Base-by-base conservation (phyloP, 179 eudicot genomes). In the Pouteria campechiana region DNA sequence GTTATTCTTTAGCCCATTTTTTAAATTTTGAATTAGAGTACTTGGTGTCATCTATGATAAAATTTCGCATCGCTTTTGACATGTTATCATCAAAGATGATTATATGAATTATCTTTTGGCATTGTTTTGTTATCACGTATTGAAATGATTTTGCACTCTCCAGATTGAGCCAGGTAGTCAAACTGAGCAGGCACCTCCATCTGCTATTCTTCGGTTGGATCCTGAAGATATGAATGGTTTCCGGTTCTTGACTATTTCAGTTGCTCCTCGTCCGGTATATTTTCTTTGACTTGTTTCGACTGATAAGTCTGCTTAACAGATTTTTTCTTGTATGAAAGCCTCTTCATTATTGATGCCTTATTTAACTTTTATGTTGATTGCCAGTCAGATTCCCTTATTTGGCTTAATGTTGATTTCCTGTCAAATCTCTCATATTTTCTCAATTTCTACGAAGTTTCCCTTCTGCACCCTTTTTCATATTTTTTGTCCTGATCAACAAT, bases 141-240 rank as follows among this genome's bases (percentile, higher is more conserved):
- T n/a, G n/a, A n/a, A n/a, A n/a, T n/a, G n/a, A n/a, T n/a, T n/a
- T n/a, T n/a, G n/a, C n/a, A n/a, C n/a, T n/a, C n/a, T 31, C 35
- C 60, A 90, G 99, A 65, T 82, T 60, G 99, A 90, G 67, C 99
- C 99, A 44, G 99, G 99, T 55, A 79, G 92, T 68, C 99, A 90
- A 70, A 90, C 99, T 16, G 96, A 90, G 61, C 99, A 90, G 58
- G 76, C 99, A 57, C 88, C 99, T 61, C 99, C 94, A 33, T 90
- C 99, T 44, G 78, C 83, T 56, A 75, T 90, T 38, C 69, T 90
- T 70, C 77, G 83, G 88, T 46, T 90, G 66, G 67, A 64, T 57
- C 82, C 96, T 40, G 60, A 68, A 43, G 79, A 66, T 48, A 71
- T 83, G 78, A 64, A 57, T 58, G 94, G 99, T 41, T 86, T 79